Conservation (phyloP, 345 rosid species). For the Eucalyptus marginata region DNA sequence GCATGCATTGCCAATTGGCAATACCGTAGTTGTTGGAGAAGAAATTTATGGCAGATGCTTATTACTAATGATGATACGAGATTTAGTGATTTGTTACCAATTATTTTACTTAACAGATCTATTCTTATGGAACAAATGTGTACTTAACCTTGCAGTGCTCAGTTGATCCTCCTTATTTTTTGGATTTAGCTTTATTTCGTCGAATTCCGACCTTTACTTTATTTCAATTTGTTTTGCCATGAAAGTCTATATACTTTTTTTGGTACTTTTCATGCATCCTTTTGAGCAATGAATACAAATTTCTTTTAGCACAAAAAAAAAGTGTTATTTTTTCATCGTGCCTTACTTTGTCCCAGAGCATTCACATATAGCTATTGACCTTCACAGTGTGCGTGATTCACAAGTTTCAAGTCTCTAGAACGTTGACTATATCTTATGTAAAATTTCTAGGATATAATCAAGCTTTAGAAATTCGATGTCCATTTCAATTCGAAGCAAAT, state of each 20-base stretch:
- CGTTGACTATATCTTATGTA: background rate
- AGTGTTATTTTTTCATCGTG: background rate
- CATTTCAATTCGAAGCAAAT: background rate
- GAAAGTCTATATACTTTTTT: background rate
- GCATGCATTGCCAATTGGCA: background rate
- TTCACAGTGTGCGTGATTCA: background rate
- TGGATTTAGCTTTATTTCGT: background rate
- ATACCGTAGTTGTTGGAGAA: background rate
- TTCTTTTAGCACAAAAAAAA: too few relatives aligned
- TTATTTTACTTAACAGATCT: background rate
- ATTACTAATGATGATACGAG: too few relatives aligned
- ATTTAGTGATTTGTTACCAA: background rate
- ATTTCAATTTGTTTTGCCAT: too few relatives aligned
- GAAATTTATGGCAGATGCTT: background rate
- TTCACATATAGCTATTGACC: background rate
- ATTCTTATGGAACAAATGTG: background rate
- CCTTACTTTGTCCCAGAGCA: background rate
- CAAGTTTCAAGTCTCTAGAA: background rate
- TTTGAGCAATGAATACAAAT: background rate
- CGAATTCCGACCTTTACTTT: accelerated
- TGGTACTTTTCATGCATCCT: background rate
- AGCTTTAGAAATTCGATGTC: background rate
- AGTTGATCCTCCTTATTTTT: too few relatives aligned
- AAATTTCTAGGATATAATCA: background rate
- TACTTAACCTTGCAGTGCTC: background rate